Percentiles rank a stretch among this genome's conserved stretches.
Conservation (phyloP, 441 rosid genomes). For the Kokia cookei region DNA sequence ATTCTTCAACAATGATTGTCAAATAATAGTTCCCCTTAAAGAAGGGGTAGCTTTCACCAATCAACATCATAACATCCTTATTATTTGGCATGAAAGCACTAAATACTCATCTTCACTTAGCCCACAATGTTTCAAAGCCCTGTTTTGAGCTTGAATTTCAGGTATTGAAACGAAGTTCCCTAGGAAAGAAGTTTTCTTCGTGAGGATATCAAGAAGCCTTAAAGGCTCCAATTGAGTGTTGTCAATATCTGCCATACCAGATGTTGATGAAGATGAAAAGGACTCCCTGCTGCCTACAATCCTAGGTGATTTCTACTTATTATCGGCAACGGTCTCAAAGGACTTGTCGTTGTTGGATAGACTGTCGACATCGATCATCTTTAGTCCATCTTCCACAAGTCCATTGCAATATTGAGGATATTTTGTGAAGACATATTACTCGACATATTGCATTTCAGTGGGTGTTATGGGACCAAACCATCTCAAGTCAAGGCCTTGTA, state of each 20-base stretch:
- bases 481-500: slow-evolving; percentile 52
- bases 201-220: slow-evolving; percentile 42
- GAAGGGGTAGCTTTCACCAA: slow-evolving; percentile 72
- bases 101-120: slow-evolving; percentile 41
- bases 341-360: slow-evolving; percentile 39
- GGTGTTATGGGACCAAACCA: slow-evolving; percentile 75
- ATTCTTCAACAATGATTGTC: slow-evolving; percentile 36
- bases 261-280: slow-evolving; percentile 22
- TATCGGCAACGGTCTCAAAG: slow-evolving; percentile 17
- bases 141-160: slow-evolving; percentile 53
- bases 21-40: slow-evolving; percentile 52
- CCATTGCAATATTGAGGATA: slow-evolving; percentile 61
- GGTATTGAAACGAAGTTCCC: slow-evolving; percentile 70
- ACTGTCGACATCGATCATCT: slow-evolving; percentile 20
- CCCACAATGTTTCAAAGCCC: slow-evolving; percentile 55
- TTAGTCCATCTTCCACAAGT: slow-evolving; percentile 30
- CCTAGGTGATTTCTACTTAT: slow-evolving; percentile 28
- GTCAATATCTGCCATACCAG: slow-evolving; percentile 33
- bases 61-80: slow-evolving; percentile 47
- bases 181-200: slow-evolving; percentile 46
- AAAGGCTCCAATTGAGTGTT: slow-evolving; percentile 47
- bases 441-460: slow-evolving; percentile 51
- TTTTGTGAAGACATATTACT: slow-evolving; percentile 53
- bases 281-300: slow-evolving; percentile 21
- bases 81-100: slow-evolving; percentile 46